phyloP scores from a whole-genome alignment of 805 yeast genomes.

The Candida montana region DNA sequence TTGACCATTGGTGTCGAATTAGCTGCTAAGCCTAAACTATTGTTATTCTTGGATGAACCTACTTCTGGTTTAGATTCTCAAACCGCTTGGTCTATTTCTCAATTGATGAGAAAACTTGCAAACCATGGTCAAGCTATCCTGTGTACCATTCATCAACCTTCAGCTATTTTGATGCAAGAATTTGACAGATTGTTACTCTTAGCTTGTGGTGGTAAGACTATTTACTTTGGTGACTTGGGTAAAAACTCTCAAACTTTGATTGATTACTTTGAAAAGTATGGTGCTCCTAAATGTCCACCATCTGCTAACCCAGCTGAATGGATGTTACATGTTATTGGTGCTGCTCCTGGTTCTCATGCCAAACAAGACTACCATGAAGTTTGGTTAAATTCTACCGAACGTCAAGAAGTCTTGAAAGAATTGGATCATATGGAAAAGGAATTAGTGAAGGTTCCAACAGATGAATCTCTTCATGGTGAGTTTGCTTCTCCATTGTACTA shows the following conservation, averaged over 20 bases:
- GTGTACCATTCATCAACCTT: conserved; percentile 82
- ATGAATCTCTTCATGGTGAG: conserved; percentile 28
- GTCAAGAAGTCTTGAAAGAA: conserved; percentile 51
- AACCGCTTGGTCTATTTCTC: conserved; percentile 61
- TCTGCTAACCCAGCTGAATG: conserved; percentile 83
- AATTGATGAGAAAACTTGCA: conserved; percentile 54
- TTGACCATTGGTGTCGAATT: conserved; percentile 62
- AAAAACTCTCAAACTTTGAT: conserved; percentile 51
- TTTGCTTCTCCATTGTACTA: conserved; percentile 38
- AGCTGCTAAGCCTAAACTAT: conserved; percentile 57
- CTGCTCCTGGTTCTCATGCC: conserved; percentile 76
- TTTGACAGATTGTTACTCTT: conserved; percentile 71
- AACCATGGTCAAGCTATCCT: conserved; percentile 58
- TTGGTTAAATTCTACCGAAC: conserved; percentile 70
- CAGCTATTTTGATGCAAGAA: conserved; percentile 69
- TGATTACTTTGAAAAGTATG: conserved; percentile 59
- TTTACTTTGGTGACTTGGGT: conserved; percentile 73
- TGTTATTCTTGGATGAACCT: conserved; percentile 61
- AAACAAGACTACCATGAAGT: conserved; percentile 68
- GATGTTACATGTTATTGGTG: conserved; percentile 85
- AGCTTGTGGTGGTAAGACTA: conserved; percentile 66
- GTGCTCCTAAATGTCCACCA: conserved; percentile 61
- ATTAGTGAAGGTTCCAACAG: conserved; percentile 34
- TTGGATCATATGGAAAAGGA: conserved; percentile 61
- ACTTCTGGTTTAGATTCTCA: conserved; percentile 67